These are phyloP conservation scores for Zostera marina DNA, from an alignment of 116 monocot genomes.

Conservation along the genomic window DNA sequence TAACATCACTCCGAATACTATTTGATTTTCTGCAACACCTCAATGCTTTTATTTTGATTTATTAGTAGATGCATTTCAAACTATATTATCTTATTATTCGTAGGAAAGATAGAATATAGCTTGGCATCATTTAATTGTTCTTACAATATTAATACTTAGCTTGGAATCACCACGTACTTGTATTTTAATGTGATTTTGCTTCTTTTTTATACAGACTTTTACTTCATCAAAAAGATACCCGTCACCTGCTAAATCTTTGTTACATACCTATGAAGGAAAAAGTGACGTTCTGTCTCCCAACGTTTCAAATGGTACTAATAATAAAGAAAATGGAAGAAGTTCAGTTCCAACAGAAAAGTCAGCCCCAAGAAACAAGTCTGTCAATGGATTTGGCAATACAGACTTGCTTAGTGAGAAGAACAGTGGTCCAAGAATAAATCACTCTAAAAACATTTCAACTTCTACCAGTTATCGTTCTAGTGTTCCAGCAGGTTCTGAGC, in stretches of 20 bases:
- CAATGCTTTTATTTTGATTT: too few species aligned
- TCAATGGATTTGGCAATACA: slow-evolving; percentile 11
- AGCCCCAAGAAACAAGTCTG: slow-evolving; percentile 15
- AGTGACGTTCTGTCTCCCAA: slow-evolving; percentile 15
- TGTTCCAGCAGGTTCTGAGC: slow-evolving; percentile 1
- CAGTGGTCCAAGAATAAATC: slow-evolving; percentile 42
- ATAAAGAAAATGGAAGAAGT: slow-evolving; percentile 20
- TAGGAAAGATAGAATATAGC: too few species aligned
- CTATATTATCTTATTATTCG: too few species aligned
- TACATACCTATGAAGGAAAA: slow-evolving; percentile 32
- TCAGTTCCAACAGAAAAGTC: slow-evolving; percentile 23
- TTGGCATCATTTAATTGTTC: too few species aligned
- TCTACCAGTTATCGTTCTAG: slow-evolving; percentile 10
- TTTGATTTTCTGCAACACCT: too few species aligned
- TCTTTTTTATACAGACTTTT: slow-evolving; percentile 12
- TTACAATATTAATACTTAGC: too few species aligned
- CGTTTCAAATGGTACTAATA: background rate
- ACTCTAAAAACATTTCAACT: slow-evolving; percentile 7
- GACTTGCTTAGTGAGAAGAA: slow-evolving; percentile 42
- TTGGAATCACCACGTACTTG: too few species aligned
- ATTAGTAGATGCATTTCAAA: too few species aligned
- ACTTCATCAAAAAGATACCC: slow-evolving; percentile 25
- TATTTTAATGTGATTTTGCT: background rate
- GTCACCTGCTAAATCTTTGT: slow-evolving; percentile 23
- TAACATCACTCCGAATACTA: background rate